Conservation (phyloP, 345 rosid genomes). For the Brassica napus region DNA sequence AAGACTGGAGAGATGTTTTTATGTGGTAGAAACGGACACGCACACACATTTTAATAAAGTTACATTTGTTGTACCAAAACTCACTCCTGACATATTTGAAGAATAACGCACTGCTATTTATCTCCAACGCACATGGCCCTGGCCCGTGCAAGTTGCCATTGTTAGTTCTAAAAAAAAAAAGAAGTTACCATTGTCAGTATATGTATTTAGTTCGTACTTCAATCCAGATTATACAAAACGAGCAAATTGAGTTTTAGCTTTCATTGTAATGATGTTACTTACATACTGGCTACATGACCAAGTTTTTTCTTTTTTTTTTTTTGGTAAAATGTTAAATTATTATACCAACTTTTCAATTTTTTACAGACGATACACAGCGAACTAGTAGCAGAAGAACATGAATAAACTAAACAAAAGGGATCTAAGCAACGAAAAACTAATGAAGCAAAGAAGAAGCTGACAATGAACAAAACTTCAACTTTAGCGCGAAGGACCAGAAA, state of each 20-base stretch:
- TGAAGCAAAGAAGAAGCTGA: too few species aligned
- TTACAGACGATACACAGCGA: too few species aligned
- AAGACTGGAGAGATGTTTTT: background rate
- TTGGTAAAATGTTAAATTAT: too few species aligned
- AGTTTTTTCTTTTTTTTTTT: too few species aligned
- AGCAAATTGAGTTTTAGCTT: conserved; percentile 2
- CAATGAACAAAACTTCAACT: too few species aligned
- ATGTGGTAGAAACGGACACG: conserved; percentile 8
- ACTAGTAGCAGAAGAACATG: too few species aligned
- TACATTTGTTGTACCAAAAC: background rate
- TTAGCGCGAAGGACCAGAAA: too few species aligned
- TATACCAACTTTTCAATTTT: too few species aligned
- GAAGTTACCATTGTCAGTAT: background rate
- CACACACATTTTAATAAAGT: background rate
- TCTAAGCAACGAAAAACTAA: too few species aligned
- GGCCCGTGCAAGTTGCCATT: background rate
- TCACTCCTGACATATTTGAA: background rate
- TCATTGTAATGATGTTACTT: background rate
- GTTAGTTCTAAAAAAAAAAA: too few species aligned
- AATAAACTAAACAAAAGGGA: too few species aligned
- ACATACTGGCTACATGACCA: background rate
- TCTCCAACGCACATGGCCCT: background rate
- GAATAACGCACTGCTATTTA: background rate
- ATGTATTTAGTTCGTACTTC: background rate
- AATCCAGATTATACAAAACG: background rate